A percentile compares a stretch with the other conserved stretches of the same genome.
Conservation (phyloP, 2,329 filamentous ascomycete genomes). For the Alternaria brassicicola region DNA sequence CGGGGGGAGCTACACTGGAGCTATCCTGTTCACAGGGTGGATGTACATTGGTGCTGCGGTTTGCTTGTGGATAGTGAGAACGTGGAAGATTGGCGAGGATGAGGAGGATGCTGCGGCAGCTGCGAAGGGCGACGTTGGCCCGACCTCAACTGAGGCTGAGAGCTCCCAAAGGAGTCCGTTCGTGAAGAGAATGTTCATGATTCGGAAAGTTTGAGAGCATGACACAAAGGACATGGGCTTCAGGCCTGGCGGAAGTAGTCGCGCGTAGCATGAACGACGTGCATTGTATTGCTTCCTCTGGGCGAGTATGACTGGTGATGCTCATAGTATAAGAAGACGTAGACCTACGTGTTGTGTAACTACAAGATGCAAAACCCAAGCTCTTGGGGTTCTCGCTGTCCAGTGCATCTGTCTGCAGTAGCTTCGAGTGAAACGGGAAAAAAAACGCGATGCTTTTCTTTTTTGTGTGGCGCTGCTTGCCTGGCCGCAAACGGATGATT, state of each 20-base stretch:
- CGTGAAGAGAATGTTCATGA: constrained; percentile 39
- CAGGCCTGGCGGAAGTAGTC: neutral
- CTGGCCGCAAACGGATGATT: neutral
- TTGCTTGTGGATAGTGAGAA: constrained; percentile 61
- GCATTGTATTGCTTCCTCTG: neutral
- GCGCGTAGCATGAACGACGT: neutral
- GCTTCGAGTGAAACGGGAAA: neutral
- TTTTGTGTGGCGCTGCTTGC: neutral
- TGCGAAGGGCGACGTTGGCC: constrained; percentile 31
- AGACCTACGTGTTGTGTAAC: neutral
- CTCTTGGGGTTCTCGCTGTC: neutral
- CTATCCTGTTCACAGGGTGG: constrained; percentile 65
- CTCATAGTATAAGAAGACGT: no score
- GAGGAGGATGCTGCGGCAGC: constrained; percentile 49
- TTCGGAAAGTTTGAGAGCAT: constrained; percentile 34
- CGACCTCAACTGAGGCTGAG: constrained; percentile 27
- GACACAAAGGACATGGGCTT: neutral
- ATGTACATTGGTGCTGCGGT: constrained; percentile 66
- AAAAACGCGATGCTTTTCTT: neutral
- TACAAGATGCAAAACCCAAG: neutral
- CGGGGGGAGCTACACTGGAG: constrained; percentile 60
- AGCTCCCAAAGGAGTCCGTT: constrained; percentile 34
- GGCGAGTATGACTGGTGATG: neutral
- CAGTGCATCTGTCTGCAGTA: neutral
- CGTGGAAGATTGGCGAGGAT: constrained; percentile 65